phyloP scores from a whole-genome alignment of 23 red algal genomes.

The Gracilaria gracilis region DNA sequence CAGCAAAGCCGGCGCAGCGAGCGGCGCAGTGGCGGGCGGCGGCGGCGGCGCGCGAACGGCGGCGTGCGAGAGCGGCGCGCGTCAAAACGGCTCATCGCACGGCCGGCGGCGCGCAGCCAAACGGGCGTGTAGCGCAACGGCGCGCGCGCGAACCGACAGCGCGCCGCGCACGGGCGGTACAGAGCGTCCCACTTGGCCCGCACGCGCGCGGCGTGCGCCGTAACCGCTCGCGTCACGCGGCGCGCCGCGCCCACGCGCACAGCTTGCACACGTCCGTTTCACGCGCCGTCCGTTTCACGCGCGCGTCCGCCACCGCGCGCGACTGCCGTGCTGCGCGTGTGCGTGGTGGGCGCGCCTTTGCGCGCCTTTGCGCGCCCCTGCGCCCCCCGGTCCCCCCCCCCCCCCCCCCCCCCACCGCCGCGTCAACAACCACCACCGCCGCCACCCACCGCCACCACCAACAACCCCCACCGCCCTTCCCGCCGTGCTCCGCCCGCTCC shows the following conservation, averaged over 20 bases:
- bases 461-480: constrained; percentile 15
- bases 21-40: neutral
- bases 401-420: neutral
- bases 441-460: constrained; percentile 29
- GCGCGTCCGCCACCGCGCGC: too few relatives aligned
- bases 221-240: neutral
- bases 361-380: too few relatives aligned
- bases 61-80: neutral
- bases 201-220: neutral
- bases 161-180: neutral
- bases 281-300: constrained; percentile 26
- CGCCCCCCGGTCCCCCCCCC: neutral
- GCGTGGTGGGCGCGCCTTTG: too few relatives aligned
- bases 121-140: neutral
- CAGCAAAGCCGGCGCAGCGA: neutral
- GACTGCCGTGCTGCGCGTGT: neutral
- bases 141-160: neutral
- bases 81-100: neutral
- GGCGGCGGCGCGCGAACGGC: neutral
- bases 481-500: neutral
- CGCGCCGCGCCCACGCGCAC: neutral
- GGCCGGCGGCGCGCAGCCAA: neutral
- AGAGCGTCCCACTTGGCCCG: neutral
- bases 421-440: constrained; percentile 26
- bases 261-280: constrained; percentile 17